Evolutionary conservation across 257 asterid species (phyloP), one percentile per base, ranked within the genome.

Genomic region (Leptodermis oblonga): DNA sequence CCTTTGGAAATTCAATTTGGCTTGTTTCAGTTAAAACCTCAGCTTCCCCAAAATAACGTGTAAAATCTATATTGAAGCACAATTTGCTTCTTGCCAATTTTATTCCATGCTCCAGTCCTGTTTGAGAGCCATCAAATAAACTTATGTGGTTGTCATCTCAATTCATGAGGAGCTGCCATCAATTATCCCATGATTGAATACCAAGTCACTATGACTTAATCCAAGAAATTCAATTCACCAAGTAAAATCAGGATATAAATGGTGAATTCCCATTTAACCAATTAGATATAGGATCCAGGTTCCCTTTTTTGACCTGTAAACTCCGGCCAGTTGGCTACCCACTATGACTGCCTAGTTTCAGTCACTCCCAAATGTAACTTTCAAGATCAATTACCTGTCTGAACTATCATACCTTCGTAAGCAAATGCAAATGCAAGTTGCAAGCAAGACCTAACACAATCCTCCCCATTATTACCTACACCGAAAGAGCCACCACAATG

Each of bases 401-500:
- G 33, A 23, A 62, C 6, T 12, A 41, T 41, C 15, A 31, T 13
- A 63, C 33, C 45, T 39, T 26, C 31, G 31, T 59, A 26, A 37
- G 76, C 76, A 73, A 54, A 26, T 52, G 76, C 76, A 73, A 54
- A 43, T 64, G 71, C 71, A 73, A 72, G 55, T 71, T 53, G 66
- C 41, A 54, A 13, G 14, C 30, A 46, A 15, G 61, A 22, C 74
- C 67, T 70, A 70, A 42, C 52, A 26, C 52, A 70, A 22, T 14
- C 53, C 22, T 15, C 30, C 43, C 3, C 62, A 22, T 48, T 61
- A 46, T n/a, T 12, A 42, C 12, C 67, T 30, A 18, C 46, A 18
- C 31, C 5, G n/a, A 62, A 67, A n/a, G 25, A 48, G 54, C 54
- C 54, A 10, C 37, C 26, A 36, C 22, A 37, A 20, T 53, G 54